phyloP scores from a whole-genome alignment of 2,329 filamentous ascomycete species.

The Septoria linicola region DNA sequence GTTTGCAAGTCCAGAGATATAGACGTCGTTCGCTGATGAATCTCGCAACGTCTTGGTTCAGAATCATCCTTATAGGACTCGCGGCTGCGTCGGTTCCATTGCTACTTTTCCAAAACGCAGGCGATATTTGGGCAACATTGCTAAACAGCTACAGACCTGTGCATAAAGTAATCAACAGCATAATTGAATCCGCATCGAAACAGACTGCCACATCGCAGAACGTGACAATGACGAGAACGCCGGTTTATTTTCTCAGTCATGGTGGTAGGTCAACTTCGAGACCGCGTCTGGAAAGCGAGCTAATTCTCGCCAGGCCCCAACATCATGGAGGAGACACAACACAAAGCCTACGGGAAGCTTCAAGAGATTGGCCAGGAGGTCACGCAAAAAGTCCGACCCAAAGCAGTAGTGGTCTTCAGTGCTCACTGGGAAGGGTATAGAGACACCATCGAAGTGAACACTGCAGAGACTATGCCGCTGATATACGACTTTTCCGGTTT shows the following conservation, averaged over 20 bases:
- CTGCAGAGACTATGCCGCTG: constrained; percentile 61
- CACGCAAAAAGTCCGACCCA: constrained; percentile 66
- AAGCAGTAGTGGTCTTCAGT: constrained; percentile 72
- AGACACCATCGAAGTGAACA: constrained; percentile 63
- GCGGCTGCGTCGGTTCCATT: constrained; percentile 15
- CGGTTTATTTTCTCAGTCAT: constrained; percentile 54
- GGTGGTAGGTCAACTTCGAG: constrained; percentile 16
- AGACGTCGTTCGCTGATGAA: constrained; percentile 13
- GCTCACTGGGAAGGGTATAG: constrained; percentile 69
- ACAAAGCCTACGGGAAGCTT: constrained; percentile 66
- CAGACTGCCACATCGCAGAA: not conserved
- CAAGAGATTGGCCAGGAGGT: constrained; percentile 68
- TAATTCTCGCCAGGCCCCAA: constrained; percentile 51
- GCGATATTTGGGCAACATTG: too few relatives aligned
- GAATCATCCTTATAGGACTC: constrained; percentile 23
- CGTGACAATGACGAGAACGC: constrained; percentile 37
- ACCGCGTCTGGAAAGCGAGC: too few relatives aligned
- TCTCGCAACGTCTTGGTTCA: constrained; percentile 16
- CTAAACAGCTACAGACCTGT: too few relatives aligned
- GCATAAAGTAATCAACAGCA: too few relatives aligned
- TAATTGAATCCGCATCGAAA: not conserved
- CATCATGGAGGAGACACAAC: constrained; percentile 66
- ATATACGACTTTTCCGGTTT: constrained; percentile 78
- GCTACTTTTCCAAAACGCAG: not conserved
- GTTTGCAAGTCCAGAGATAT: not conserved